Conservation (phyloP, 1,139 yeast species). For the Scheffersomyces cryptocercus region DNA sequence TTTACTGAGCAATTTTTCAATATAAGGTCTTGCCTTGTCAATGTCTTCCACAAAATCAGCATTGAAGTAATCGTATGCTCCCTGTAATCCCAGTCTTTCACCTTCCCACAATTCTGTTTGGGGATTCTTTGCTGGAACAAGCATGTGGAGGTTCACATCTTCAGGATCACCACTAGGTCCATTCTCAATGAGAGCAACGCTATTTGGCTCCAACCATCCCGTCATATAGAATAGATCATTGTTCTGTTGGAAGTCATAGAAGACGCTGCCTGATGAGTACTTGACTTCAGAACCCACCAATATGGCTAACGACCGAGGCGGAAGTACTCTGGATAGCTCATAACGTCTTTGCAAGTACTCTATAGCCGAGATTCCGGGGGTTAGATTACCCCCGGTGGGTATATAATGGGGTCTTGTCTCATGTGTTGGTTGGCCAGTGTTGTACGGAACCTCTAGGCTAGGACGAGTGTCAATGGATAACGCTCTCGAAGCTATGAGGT, state of each 20-base stretch:
- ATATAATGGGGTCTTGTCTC: constrained; percentile 81
- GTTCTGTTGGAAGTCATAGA: constrained; percentile 88
- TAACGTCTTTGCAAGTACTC: constrained; percentile 79
- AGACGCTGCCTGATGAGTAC: constrained; percentile 87
- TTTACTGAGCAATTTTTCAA: constrained; percentile 47
- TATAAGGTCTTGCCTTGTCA: constrained; percentile 38
- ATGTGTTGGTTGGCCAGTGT: constrained; percentile 80
- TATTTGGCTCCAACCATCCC: constrained; percentile 93
- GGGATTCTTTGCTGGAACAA: constrained; percentile 83
- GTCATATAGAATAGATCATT: constrained; percentile 84
- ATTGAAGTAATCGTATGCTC: constrained; percentile 80
- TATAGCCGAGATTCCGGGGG: constrained; percentile 82
- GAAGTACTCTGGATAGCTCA: constrained; percentile 55
- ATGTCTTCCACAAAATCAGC: constrained; percentile 74
- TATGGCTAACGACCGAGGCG: constrained; percentile 68
- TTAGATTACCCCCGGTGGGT: constrained; percentile 72
- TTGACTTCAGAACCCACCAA: constrained; percentile 72
- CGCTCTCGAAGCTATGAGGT: background rate
- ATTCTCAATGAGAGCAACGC: constrained; percentile 69
- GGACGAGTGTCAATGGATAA: background rate
- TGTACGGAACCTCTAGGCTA: constrained; percentile 19
- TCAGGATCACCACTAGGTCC: constrained; percentile 37
- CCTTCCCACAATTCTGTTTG: constrained; percentile 94
- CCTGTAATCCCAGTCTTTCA: constrained; percentile 79
- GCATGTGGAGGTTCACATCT: constrained; percentile 66